Conservation (phyloP, 192 early-diverging fungal genomes). For the Rhizophagus clarus region DNA sequence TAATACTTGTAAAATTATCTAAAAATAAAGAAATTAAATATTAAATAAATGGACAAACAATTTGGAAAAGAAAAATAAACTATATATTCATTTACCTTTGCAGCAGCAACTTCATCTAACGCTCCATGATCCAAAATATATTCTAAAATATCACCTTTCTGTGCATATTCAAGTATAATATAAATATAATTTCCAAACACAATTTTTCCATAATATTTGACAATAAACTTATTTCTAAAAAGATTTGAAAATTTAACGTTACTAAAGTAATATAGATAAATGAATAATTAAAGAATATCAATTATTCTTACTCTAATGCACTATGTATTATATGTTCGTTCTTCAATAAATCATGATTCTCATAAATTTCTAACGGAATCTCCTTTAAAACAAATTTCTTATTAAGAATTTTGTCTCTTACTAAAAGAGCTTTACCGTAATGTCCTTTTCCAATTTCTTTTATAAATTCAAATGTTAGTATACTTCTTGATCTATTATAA, state of each 20-base stretch:
- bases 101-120: not conserved
- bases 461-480: not conserved
- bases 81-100: not conserved
- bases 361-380: not conserved
- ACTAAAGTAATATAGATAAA: too few relatives aligned
- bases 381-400: not conserved
- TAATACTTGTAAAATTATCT: constrained; percentile 67
- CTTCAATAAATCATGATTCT: not conserved
- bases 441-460: not conserved
- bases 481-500: not conserved
- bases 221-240: not conserved
- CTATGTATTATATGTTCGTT: not conserved
- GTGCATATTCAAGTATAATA: not conserved
- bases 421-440: not conserved
- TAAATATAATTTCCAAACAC: not conserved
- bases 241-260: too few relatives aligned
- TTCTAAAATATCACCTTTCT: not conserved
- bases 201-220: not conserved
- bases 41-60: too few relatives aligned
- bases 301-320: not conserved
- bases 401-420: not conserved
- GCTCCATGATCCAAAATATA: not conserved
- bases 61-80: too few relatives aligned
- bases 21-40: too few relatives aligned
- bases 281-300: too few relatives aligned